Evolutionary conservation across 305 asterid genomes (phyloP), one percentile per base, ranked within the genome.

Genomic region (Solanum hybrid): DNA sequence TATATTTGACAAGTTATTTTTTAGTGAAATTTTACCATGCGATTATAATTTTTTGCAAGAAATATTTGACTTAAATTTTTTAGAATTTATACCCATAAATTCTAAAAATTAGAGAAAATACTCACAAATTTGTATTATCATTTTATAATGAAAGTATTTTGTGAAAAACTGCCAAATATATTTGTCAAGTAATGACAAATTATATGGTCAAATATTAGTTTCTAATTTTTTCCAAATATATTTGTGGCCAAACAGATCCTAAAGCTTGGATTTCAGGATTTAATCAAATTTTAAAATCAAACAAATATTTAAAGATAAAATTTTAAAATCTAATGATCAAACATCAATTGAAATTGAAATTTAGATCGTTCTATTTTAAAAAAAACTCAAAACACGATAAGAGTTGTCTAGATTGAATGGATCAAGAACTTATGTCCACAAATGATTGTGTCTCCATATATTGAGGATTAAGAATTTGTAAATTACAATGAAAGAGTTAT

Each of bases 301-400:
- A 71, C 1, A 27, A 6, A 27, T 72, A 72, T 27, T 26, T 72
- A 12, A 13, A 27, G 2, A 72, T 12, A 27, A 72, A 72, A 3
- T 27, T 71, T 72, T 11, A 6, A 72, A 69, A 12, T 13, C 14
- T 72, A 26, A 11, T 71, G 5, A 5, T 12, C 20, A 71, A 26
- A 71, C 4, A 3, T 6, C 6, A 0, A 4, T 6, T 26, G 0
- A 72, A 72, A 72, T 13, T 72, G 0, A 12, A 27, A 13, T 27
- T 72, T 13, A 27, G 3, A 72, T 1, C 1, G 0, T 4, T 29
- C 0, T 27, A 27, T 3, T 4, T 14, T 64, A 2, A 0, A 0
- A 0, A 3, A 60, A 22, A 60, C 12, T 60, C 71, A 60, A 51
- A 22, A 7, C 0, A 60, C 5, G 11, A 1, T 7, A 60, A 60